These are phyloP conservation scores for Zoysia pacifica DNA, from an alignment of 176 grass and related monocot genomes.

Conservation along the genomic window DNA sequence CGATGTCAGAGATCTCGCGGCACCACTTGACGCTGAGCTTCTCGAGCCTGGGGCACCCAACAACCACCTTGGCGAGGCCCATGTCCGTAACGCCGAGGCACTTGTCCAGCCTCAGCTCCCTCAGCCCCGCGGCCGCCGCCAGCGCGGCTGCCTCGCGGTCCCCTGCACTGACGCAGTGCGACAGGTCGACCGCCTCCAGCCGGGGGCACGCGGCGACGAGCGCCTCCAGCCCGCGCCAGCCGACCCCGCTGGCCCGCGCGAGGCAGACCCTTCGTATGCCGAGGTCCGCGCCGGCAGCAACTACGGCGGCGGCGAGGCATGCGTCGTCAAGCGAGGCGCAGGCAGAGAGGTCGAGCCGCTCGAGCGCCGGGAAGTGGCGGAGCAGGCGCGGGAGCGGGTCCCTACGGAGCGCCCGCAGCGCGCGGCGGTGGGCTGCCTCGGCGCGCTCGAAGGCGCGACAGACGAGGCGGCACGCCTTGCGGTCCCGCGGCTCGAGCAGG, in stretches of 20 bases:
- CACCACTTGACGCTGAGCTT: constrained; percentile 92
- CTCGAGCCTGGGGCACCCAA: constrained; percentile 71
- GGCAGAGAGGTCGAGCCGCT: constrained; percentile 73
- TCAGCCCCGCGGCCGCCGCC: constrained; percentile 49
- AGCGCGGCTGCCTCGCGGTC: constrained; percentile 74
- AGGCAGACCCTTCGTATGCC: constrained; percentile 56
- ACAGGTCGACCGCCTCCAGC: constrained; percentile 82
- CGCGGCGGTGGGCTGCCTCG: constrained; percentile 65
- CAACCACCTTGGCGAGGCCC: constrained; percentile 85
- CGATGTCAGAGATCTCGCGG: constrained; percentile 87
- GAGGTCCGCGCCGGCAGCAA: background rate
- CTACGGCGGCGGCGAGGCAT: constrained; percentile 48
- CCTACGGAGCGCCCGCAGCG: constrained; percentile 62
- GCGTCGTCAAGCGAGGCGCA: constrained; percentile 80
- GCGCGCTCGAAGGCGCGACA: constrained; percentile 62
- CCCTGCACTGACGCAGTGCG: constrained; percentile 76
- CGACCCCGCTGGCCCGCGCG: constrained; percentile 66
- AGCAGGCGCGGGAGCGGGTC: constrained; percentile 56
- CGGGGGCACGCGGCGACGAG: constrained; percentile 63
- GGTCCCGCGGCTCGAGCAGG: constrained; percentile 60
- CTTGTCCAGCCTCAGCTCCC: constrained; percentile 74
- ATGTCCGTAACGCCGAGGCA: constrained; percentile 85
- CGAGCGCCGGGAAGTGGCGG: constrained; percentile 53
- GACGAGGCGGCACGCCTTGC: constrained; percentile 81
- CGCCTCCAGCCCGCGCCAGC: constrained; percentile 78